These are phyloP conservation scores for Acacia melanoxylon DNA, from an alignment of 306 rosid genomes.

Conservation along the genomic window DNA sequence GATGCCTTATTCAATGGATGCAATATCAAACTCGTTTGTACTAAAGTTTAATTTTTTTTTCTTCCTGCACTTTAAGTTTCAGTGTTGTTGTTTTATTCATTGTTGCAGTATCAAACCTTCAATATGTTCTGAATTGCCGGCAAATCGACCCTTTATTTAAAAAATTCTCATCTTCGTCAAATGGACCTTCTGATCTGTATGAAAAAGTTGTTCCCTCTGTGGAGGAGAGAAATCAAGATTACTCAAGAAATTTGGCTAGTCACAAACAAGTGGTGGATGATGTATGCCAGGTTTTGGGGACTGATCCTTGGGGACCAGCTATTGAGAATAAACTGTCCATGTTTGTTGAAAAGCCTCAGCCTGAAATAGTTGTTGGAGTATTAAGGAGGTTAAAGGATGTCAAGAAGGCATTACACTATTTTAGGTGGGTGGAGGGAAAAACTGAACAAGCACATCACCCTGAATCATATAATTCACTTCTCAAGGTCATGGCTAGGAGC, in stretches of 20 bases:
- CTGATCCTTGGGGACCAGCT: conserved; percentile 65
- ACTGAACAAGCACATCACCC: conserved; percentile 61
- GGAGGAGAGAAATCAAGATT: conserved; percentile 31
- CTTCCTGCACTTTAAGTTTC: background rate
- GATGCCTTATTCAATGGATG: conserved; percentile 1
- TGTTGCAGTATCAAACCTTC: conserved; percentile 49
- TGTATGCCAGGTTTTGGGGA: conserved; percentile 65
- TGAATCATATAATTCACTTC: conserved; percentile 76
- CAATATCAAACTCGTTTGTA: background rate
- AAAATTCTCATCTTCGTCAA: conserved; percentile 45
- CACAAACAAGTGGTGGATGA: conserved; percentile 53
- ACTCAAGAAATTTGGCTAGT: conserved; percentile 38
- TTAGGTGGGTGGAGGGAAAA: conserved; percentile 80
- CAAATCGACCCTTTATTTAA: conserved; percentile 28
- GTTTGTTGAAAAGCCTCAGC: conserved; percentile 58
- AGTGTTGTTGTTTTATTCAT: background rate
- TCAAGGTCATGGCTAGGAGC: conserved; percentile 77
- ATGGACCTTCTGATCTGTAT: conserved; percentile 48
- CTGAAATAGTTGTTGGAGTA: conserved; percentile 75
- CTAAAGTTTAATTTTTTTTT: background rate
- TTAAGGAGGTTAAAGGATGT: conserved; percentile 75
- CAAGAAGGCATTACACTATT: conserved; percentile 59
- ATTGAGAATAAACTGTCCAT: conserved; percentile 58
- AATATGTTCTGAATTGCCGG: conserved; percentile 38
- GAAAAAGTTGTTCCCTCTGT: conserved; percentile 35